Base-by-base conservation (phyloP, 768 basidiomycete genomes). In the Peribolospora kevripleyi region DNA sequence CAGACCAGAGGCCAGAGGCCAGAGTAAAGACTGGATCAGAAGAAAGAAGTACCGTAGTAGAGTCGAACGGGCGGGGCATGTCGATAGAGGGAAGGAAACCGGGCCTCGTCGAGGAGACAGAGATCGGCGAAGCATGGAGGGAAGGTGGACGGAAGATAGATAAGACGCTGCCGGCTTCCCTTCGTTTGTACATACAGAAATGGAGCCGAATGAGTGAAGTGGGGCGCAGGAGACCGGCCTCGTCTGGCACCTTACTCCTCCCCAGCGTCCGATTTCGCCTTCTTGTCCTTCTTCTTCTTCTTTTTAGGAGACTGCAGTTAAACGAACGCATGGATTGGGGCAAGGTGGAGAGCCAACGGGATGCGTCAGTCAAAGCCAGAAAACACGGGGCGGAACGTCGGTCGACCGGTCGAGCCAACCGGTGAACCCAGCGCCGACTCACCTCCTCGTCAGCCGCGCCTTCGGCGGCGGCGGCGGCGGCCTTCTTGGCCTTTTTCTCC, bases 401-500 rank as follows among this genome's bases (percentile, higher is more conserved):
- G 50, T 40, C 40, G 47, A 48, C 42, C n/a, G 37, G 40, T 25
- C 25, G 25, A 25, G 25, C 25, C 25, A 25, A 25, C 25, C 25
- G 45, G 37, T 66, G 70, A 58, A 48, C 10, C 60, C 73, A 46
- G 62, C 68, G 36, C 65, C 65, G n/a, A 40, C 59, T 14, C 25
- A 25, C 25, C 56, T 68, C 68, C 41, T 55, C 62, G 0, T 64
- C 66, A 3, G 61, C 67, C 65, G 73, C 68, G 36, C 71, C 67
- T 54, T 74, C 71, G n/a, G 70, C 76, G 0, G 68, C 66, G 6
- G 64, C 72, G 58, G 78, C 80, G 1, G 79, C 80, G 14, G 51
- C 58, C 49, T 61, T 56, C 50, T 45, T 55, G 4, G 48, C 60
- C 64, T 82, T 82, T 50, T 61, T 58, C 50, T 62, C 61, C 47